Base-by-base conservation (phyloP, 805 yeast genomes). In the Metschnikowia kofuensis region DNA sequence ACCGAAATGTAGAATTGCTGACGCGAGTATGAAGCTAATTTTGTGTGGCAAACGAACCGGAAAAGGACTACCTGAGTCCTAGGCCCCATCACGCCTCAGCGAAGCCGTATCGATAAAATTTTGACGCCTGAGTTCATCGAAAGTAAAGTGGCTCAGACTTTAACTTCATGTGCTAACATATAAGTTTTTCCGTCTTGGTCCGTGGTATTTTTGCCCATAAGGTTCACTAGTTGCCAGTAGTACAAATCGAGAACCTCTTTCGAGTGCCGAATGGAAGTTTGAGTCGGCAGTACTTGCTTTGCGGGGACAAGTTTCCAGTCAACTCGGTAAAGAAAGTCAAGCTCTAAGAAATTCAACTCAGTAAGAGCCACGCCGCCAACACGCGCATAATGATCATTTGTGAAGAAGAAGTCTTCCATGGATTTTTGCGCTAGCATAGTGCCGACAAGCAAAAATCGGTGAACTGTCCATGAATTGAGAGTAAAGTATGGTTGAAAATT, bases 401-500 rank as follows among this genome's bases (percentile, higher is more conserved):
- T 89, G 68, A 94, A 91, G 67, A 94, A 92, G 27, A 91, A 85
- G 68, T 92, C 99, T 66, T 96, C 90, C 55, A 90, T 75, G 1
- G 96, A 92, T 64, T 92, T 92, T 54, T 92, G 84, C 0, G 94
- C 96, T 2, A 92, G 82, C 51, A 95, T 87, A 0, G 96, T 90
- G 1, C 96, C 94, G 0, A 96, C 91, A 37, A 92, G 74, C 45
- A 92, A 68, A 60, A 90, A 94, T 49, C 99, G 77, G 64, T 92
- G 99, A 4, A 92, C 97, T 0, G 99, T 92, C 64, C 94, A 78
- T 1, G 96, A 87, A 67, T 89, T 92, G 51, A 92, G 70, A 14
- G 91, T 86, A 70, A 92, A 92, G 37, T 80, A 78, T 5, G 89
- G 83, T 56, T 73, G 77, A 62, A 85, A 92, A 42, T 85, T 84